Evolutionary conservation across 768 basidiomycete species (phyloP).

Genomic region (Lentinula guzmanii): DNA sequence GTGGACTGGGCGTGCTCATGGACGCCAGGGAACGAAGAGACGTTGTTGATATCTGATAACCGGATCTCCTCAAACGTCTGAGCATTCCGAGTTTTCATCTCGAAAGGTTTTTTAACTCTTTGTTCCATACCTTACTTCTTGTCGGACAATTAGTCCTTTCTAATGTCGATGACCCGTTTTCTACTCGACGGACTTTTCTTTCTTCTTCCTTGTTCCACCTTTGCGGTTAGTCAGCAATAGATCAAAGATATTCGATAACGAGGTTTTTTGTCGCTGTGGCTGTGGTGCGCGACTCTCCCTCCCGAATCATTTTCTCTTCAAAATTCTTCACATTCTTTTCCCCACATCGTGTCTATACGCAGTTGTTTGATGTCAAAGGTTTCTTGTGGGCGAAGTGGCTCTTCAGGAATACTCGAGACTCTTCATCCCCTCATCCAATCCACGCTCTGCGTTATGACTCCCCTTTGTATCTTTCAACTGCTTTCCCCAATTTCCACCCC

Average conservation of each 20-base stretch:
- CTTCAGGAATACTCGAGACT: background rate
- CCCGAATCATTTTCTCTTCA: background rate
- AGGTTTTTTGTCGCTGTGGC: background rate
- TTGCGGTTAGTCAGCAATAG: conserved; percentile 6
- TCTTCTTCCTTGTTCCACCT: background rate
- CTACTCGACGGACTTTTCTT: background rate
- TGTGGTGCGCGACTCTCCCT: background rate
- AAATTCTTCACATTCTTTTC: conserved; percentile 6
- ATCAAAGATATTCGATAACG: background rate
- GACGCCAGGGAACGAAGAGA: conserved; percentile 78
- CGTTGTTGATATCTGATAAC: conserved; percentile 64
- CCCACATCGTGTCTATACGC: background rate
- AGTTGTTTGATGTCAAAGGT: background rate
- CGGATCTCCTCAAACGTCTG: background rate
- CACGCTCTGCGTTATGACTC: background rate
- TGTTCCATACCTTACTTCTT: background rate
- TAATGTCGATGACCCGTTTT: background rate
- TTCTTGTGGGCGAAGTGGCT: background rate
- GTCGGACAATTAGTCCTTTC: background rate
- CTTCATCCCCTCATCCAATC: background rate
- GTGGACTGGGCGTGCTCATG: conserved; percentile 73
- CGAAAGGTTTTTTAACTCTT: background rate
- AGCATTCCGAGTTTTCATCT: background rate
- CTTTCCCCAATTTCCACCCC: background rate
- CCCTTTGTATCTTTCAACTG: background rate